Evolutionary conservation across 2,329 filamentous ascomycete species (phyloP), one percentile per base, ranked within the genome.

Genomic region (Botrytis squamosa): DNA sequence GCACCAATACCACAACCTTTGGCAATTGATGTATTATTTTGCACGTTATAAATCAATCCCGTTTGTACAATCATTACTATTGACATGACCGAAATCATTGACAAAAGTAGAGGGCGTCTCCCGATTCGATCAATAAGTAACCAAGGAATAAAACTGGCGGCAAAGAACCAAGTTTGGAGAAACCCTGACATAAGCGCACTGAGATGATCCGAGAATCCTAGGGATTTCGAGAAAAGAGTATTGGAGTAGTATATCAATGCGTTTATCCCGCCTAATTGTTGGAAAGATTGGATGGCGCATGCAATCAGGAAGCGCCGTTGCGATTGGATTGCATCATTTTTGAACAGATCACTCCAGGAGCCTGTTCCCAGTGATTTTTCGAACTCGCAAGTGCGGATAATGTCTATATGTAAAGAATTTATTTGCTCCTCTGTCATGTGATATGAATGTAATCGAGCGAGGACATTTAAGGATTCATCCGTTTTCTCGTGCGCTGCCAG

Each of bases 51-150:
- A 65, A 84, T 83, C 29, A 85, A 77, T 0, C 77, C 82, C 10
- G 83, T 81, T 70, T 84, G 83, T 0, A 84, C 79, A 3, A 81
- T 82, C 83, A 85, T 84, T 20, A 82, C 83, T 0, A 78, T 79
- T 1, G 83, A 81, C 83, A 84, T 84, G 10, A 84, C 52, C 16
- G 78, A 80, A 59, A 84, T 81, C 72, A 84, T 84, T 73, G 82
- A 83, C 16, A 94, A 82, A 87, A 94, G 92, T 74, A 94, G 86
- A 78, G 88, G 88, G 22, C 91, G 86, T 40, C 92, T 89, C 10
- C 90, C 91, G 2, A 91, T 86, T 1, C 89, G 86, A 81, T 86
- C 85, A 67, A 86, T 85, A 1, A 83, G 75, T 9, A 83, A 78
- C 52, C 83, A 77, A 3, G 83, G 82, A 5, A 83, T 80, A n/a